Evolutionary conservation across 352 stramenopile species (phyloP), one percentile per base, ranked within the genome.

Genomic region (Phytophthora tubulina): DNA sequence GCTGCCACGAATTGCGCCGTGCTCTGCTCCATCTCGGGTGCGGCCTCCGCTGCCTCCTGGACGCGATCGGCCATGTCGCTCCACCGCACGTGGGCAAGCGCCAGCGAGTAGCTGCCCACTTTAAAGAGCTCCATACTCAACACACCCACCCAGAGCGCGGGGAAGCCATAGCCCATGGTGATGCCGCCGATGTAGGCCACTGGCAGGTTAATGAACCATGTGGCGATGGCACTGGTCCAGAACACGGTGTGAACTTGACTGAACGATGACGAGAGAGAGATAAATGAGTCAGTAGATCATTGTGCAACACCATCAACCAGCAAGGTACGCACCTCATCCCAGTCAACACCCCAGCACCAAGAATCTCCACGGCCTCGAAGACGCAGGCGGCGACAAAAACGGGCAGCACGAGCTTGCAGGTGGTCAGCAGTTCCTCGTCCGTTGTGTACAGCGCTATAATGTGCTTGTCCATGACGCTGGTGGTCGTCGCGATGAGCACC

Each of bases 91-190:
- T 71, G 73, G 15, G 66, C 63, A 9, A 92, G 75, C 13, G 70
- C 77, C 15, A 84, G 30, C 21, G 69, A 72, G 72, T 90, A 91
- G 48, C 71, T 82, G 15, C 58, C 50, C 32, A 89, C 70, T 69
- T 92, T 94, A 61, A 91, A 87, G 14, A 87, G 50, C 53, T 92
- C 84, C 82, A 92, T 91, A 32, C 65, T 68, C n/a, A 90, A 50
- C 36, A 91, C 79, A 15, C 84, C 84, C 44, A 79, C 41, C 84
- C 86, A 94, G 36, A 94, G 78, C 21, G 79, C 86, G 3, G 78
- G 73, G 44, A 94, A 91, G 6, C 84, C 84, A 42, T 82, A 85
- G 30, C 79, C 79, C 33, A 90, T 38, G 3, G 75, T 84, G 38
- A 92, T 66, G 15, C 72, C 76, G 75, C 62, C 65, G 5, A 59